phyloP scores from a whole-genome alignment of 345 rosid genomes.

The Viola odorata region DNA sequence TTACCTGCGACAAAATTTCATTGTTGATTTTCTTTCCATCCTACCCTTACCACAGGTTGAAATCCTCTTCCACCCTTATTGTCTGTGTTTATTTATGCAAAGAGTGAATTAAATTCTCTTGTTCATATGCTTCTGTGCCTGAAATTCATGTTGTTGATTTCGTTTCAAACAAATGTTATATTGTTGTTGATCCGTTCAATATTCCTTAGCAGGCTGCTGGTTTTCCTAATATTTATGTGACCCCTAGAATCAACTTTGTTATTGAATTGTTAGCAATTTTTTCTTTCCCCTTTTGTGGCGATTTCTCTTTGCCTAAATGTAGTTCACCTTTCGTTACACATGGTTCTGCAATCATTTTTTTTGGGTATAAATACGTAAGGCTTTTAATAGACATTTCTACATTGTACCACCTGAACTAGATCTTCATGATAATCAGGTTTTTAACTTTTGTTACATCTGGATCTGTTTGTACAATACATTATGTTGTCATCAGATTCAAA shows the following conservation, averaged over 20 bases:
- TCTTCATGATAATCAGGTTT: too few species aligned
- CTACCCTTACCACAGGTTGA: conserved; percentile 92
- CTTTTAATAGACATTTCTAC: too few species aligned
- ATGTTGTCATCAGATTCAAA: too few species aligned
- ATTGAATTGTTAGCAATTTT: background rate
- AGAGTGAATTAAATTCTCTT: background rate
- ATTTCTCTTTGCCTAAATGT: background rate
- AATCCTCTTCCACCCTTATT: background rate
- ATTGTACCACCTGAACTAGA: too few species aligned
- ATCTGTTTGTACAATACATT: too few species aligned
- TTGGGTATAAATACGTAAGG: too few species aligned
- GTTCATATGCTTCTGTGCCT: background rate
- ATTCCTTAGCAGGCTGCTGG: background rate
- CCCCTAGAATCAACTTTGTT: background rate
- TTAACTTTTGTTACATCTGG: too few species aligned
- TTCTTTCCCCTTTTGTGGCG: background rate
- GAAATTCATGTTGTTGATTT: background rate
- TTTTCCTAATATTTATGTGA: background rate
- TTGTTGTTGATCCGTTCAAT: background rate
- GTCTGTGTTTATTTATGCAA: background rate
- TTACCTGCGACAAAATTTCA: conserved; percentile 66
- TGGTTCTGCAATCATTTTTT: too few species aligned
- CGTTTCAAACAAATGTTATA: background rate
- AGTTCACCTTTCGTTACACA: too few species aligned
- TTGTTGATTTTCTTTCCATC: conserved; percentile 79